Conservation (phyloP, 75 land plant genomes). For the Chamaecyparis obtusa region DNA sequence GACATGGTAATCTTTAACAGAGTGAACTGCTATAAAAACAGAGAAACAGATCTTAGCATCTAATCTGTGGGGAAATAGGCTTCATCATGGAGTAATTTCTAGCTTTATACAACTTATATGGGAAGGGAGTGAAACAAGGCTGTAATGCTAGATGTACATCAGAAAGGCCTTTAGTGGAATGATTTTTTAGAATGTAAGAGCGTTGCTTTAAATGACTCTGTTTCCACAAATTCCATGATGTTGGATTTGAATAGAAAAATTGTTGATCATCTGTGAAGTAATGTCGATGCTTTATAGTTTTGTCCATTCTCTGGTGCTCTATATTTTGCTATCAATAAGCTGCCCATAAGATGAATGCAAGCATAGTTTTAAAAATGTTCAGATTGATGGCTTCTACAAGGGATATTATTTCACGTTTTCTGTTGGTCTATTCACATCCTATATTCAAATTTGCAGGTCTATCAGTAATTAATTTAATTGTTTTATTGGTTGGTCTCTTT, state of each 20-base stretch:
- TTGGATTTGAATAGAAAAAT: background rate
- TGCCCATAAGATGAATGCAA: background rate
- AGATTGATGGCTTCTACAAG: background rate
- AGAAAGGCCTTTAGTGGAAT: background rate
- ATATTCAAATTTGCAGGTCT: background rate
- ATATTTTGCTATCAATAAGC: background rate
- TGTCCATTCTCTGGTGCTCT: background rate
- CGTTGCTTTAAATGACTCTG: background rate
- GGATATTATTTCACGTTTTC: background rate
- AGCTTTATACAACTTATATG: background rate
- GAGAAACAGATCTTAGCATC: background rate
- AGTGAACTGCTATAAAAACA: background rate
- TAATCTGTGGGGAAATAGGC: background rate
- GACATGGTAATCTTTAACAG: background rate
- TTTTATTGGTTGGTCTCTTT: background rate
- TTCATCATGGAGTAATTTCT: background rate
- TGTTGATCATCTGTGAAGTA: background rate
- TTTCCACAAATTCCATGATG: background rate
- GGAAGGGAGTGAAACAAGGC: background rate
- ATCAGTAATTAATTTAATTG: background rate
- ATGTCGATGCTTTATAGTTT: background rate
- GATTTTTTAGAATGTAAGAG: background rate
- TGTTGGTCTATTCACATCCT: background rate
- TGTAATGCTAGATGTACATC: background rate
- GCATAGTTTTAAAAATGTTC: background rate